Evolutionary conservation across 2,329 filamentous ascomycete genomes (phyloP).

Genomic region (Fusarium torulosum): DNA sequence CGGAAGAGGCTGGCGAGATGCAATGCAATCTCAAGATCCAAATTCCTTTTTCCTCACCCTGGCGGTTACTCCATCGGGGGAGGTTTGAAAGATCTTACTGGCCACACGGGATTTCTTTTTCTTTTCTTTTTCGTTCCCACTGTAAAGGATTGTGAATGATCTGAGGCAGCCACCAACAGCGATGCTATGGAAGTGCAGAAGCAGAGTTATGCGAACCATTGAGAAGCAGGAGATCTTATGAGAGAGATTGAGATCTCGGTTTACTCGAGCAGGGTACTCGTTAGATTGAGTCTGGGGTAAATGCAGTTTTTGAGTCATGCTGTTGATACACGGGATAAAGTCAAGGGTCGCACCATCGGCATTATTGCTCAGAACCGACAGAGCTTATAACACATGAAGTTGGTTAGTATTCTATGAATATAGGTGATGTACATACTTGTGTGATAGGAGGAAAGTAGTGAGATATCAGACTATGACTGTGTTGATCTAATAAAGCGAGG

Average conservation of each 20-base stretch:
- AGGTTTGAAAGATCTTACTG: not conserved
- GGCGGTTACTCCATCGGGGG: not conserved
- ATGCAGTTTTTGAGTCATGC: conserved; percentile 19
- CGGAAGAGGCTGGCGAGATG: conserved; percentile 13
- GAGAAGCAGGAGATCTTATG: not conserved
- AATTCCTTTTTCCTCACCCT: conserved; percentile 26
- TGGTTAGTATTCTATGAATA: no score
- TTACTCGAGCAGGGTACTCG: conserved; percentile 3
- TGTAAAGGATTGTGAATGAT: conserved; percentile 11
- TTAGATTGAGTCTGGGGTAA: conserved; percentile 11
- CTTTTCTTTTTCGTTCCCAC: not conserved
- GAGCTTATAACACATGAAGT: no score
- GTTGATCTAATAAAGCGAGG: not conserved
- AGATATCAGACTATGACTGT: no score
- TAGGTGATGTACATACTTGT: no score
- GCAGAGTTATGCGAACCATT: conserved; percentile 41
- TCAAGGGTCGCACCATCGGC: not conserved
- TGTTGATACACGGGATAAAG: conserved; percentile 23
- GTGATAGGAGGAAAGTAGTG: no score
- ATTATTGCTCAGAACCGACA: not conserved
- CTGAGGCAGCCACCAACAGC: conserved; percentile 32
- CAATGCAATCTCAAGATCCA: conserved; percentile 35
- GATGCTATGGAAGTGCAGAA: conserved; percentile 14
- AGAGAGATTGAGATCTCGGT: conserved; percentile 6
- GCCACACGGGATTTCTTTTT: not conserved